These are phyloP conservation scores for Clarkia xantiana DNA, from an alignment of 345 rosid species.

Conservation along the genomic window DNA sequence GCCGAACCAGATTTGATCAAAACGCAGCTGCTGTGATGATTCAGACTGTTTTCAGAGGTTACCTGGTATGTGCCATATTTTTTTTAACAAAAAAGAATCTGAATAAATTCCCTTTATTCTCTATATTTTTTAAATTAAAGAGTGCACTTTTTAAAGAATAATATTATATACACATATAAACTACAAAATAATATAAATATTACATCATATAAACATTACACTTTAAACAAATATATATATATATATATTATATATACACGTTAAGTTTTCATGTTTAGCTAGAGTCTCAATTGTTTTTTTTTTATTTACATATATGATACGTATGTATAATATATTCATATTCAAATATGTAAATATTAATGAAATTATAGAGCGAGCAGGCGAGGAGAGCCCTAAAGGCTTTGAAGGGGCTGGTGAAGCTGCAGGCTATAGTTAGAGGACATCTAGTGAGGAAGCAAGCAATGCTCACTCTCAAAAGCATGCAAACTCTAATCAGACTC, in stretches of 20 bases:
- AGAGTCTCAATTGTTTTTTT: no score
- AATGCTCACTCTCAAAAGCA: constrained; percentile 40
- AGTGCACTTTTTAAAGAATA: no score
- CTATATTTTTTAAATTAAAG: no score
- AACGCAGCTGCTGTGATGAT: constrained; percentile 53
- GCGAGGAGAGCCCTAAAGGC: constrained; percentile 76
- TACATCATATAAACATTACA: no score
- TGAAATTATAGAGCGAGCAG: constrained; percentile 15
- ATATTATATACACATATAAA: no score
- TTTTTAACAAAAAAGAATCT: not conserved
- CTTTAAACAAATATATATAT: no score
- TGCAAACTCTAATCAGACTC: constrained; percentile 69
- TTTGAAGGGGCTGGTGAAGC: constrained; percentile 65
- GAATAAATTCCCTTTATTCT: not conserved
- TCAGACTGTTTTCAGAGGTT: constrained; percentile 58
- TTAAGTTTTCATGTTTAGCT: no score
- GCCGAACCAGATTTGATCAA: constrained; percentile 22
- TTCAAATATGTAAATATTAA: not conserved
- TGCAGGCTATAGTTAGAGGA: constrained; percentile 72
- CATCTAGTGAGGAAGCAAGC: constrained; percentile 64
- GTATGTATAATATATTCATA: not conserved
- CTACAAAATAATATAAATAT: no score
- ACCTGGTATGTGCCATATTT: constrained; percentile 31
- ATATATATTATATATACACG: no score
- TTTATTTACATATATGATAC: no score